phyloP scores from a whole-genome alignment of 148 eudicot genomes.

The Fallopia convolvulus region DNA sequence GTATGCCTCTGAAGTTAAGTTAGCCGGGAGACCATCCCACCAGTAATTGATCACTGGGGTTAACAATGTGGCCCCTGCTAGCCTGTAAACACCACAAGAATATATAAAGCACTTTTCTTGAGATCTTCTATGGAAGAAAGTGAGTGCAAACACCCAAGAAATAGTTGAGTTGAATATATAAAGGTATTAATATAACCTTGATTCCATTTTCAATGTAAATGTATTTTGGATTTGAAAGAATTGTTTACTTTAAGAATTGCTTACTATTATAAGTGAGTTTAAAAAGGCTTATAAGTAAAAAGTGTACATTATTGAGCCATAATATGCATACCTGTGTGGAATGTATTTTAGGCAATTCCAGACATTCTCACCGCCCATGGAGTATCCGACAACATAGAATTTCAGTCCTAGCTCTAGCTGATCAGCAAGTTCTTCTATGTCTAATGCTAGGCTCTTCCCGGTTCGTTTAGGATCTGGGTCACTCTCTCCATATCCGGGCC shows the following conservation, averaged over 20 bases:
- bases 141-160: background rate
- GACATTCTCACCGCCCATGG: constrained; percentile 51
- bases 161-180: too few relatives aligned
- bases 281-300: too few relatives aligned
- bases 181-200: too few relatives aligned
- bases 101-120: background rate
- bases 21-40: constrained; percentile 59
- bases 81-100: constrained; percentile 18
- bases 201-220: too few relatives aligned
- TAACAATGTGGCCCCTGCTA: constrained; percentile 51
- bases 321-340: constrained; percentile 50
- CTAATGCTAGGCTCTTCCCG: constrained; percentile 42
- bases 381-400: constrained; percentile 58
- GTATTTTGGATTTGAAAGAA: too few relatives aligned
- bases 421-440: constrained; percentile 71
- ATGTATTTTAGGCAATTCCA: constrained; percentile 64
- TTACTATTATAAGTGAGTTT: background rate
- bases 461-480: constrained; percentile 59
- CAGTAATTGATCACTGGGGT: constrained; percentile 63
- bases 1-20: constrained; percentile 44
- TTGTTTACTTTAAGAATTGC: too few relatives aligned
- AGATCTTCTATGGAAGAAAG: background rate
- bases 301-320: too few relatives aligned
- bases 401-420: constrained; percentile 52
- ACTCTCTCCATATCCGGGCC: constrained; percentile 79